phyloP scores from a whole-genome alignment of 108 stramenopile species.

The Schizochytrium sp. region DNA sequence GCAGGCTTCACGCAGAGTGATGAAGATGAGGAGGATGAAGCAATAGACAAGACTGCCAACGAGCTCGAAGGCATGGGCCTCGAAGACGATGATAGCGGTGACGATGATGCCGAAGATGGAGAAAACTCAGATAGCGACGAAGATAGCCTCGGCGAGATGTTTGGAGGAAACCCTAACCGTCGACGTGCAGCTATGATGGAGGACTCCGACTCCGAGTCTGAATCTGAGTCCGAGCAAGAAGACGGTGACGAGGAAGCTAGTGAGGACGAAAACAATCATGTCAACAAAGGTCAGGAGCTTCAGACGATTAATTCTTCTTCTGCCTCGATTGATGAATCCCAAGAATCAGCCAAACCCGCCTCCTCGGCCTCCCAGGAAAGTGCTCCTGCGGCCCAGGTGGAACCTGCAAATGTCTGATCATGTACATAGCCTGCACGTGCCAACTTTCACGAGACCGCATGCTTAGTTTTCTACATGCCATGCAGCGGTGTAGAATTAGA shows the following conservation, averaged over 20 bases:
- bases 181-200: conserved; percentile 22
- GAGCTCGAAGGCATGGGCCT: conserved; percentile 27
- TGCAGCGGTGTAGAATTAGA: too few relatives aligned
- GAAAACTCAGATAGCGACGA: conserved; percentile 27
- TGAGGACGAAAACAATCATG: not conserved
- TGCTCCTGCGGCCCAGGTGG: too few relatives aligned
- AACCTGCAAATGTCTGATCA: too few relatives aligned
- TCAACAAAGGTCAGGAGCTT: not conserved
- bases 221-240: conserved; percentile 19
- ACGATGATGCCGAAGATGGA: conserved; percentile 23
- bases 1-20: conserved; percentile 65
- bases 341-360: too few relatives aligned
- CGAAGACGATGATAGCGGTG: conserved; percentile 59
- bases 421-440: too few relatives aligned
- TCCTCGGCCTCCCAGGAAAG: too few relatives aligned
- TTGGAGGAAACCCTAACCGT: conserved; percentile 3
- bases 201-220: conserved; percentile 36
- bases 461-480: too few relatives aligned
- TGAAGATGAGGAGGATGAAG: conserved; percentile 65
- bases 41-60: not conserved
- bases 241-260: not conserved
- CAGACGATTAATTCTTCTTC: not conserved
- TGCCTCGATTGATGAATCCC: too few relatives aligned
- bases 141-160: not conserved
- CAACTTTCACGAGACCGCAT: too few relatives aligned